Evolutionary conservation across 805 yeast genomes (phyloP).

Genomic region (Sporopachydermia lactativora): DNA sequence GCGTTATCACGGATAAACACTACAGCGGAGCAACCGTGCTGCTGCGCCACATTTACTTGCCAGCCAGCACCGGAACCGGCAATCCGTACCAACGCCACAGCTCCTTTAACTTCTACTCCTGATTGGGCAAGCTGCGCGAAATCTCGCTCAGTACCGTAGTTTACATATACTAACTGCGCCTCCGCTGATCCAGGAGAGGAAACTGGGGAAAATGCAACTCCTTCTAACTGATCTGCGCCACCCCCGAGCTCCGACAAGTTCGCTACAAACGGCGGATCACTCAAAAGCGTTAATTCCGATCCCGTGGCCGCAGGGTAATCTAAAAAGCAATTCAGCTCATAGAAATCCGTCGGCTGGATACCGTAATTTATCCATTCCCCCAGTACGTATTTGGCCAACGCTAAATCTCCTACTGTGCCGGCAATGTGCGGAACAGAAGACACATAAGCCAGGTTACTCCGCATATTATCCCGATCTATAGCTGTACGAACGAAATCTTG

Average conservation of each 20-base stretch:
- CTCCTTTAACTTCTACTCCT: constrained; percentile 27
- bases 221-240: constrained; percentile 15
- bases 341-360: constrained; percentile 33
- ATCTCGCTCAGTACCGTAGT: constrained; percentile 51
- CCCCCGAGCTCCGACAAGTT: constrained; percentile 22
- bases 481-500: constrained; percentile 32
- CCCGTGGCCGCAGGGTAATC: constrained; percentile 41
- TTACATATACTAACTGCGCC: constrained; percentile 45
- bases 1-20: constrained; percentile 41
- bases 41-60: constrained; percentile 41
- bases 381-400: constrained; percentile 53
- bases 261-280: constrained; percentile 20
- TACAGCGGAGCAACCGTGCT: constrained; percentile 46
- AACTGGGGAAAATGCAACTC: constrained; percentile 52
- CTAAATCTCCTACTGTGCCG: constrained; percentile 76
- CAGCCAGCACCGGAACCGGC: constrained; percentile 36
- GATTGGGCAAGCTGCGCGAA: constrained; percentile 25
- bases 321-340: constrained; percentile 37
- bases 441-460: constrained; percentile 53
- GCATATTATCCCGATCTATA: constrained; percentile 42
- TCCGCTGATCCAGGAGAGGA: constrained; percentile 42
- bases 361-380: constrained; percentile 46
- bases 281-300: constrained; percentile 17
- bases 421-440: constrained; percentile 77
- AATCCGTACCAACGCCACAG: constrained; percentile 47